A percentile compares a stretch with the other conserved stretches of the same genome.
Conservation (phyloP, 2,329 filamentous ascomycete species). For the Aureobasidium mangrovei region DNA sequence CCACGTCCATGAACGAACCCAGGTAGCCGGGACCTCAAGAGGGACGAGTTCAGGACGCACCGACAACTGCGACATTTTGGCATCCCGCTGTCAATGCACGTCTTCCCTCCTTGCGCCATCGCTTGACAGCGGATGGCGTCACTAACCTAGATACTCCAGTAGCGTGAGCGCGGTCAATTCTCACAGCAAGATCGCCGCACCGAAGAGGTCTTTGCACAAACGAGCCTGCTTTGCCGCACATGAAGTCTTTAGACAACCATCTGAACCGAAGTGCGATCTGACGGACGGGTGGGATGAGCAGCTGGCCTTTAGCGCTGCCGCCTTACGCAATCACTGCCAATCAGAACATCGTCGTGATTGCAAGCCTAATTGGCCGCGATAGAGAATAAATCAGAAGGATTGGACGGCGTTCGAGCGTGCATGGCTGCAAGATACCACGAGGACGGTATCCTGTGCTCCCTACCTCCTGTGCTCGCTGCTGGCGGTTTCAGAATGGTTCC, state of each 20-base stretch:
- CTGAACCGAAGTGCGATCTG: not conserved
- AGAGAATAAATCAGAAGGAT: not conserved
- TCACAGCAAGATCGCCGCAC: not conserved
- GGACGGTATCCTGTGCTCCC: not conserved
- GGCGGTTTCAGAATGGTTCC: constrained; percentile 10
- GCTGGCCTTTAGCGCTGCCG: constrained; percentile 1
- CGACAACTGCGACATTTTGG: constrained; percentile 2
- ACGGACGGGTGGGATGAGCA: constrained; percentile 1
- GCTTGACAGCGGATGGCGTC: constrained; percentile 10
- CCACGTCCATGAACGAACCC: constrained; percentile 1
- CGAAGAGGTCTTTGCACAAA: not conserved
- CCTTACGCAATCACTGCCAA: not conserved
- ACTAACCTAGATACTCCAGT: not conserved
- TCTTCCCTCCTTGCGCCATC: constrained; percentile 7
- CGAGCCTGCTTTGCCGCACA: not conserved
- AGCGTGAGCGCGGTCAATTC: not conserved
- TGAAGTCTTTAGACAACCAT: not conserved
- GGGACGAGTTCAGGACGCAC: not conserved
- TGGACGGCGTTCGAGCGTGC: constrained; percentile 1
- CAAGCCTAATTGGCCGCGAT: not conserved
- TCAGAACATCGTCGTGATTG: not conserved
- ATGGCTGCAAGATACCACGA: constrained; percentile 3
- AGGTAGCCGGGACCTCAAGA: constrained; percentile 10
- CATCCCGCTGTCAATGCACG: constrained; percentile 6
- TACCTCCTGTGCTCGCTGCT: not conserved